These are phyloP conservation scores for Scedosporium boydii DNA, from an alignment of 2,329 filamentous ascomycete genomes.

Conservation along the genomic window DNA sequence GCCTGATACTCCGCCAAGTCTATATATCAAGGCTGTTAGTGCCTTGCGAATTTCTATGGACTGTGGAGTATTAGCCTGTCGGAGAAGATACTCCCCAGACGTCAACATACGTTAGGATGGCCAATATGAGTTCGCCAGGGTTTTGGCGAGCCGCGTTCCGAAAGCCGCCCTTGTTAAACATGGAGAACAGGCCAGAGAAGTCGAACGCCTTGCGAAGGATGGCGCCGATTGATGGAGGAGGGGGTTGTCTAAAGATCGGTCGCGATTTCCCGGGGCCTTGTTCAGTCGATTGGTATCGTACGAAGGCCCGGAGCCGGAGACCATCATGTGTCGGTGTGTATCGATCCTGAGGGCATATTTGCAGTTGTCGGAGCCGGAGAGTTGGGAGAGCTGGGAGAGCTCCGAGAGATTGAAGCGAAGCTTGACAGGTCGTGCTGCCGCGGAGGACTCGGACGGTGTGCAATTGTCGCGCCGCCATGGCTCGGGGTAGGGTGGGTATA, in stretches of 20 bases:
- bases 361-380: conserved; percentile 2
- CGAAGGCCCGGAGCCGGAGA: neutral
- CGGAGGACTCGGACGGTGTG: neutral
- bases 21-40: conserved; percentile 11
- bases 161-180: conserved; percentile 17
- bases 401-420: neutral
- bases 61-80: too few species aligned
- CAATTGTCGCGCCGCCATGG: neutral
- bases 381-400: neutral
- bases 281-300: neutral
- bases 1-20: conserved; percentile 22
- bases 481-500: neutral
- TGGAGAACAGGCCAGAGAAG: neutral
- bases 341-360: neutral
- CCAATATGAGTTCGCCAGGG: conserved; percentile 33
- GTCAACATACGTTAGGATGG: conserved; percentile 28
- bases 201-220: conserved; percentile 5
- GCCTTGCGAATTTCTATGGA: too few species aligned
- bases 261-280: neutral
- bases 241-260: neutral
- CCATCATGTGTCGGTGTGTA: neutral
- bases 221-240: neutral
- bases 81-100: neutral
- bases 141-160: conserved; percentile 28
- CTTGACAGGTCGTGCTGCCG: neutral